phyloP scores from a whole-genome alignment of 805 yeast genomes.

The Candida ipomoeae region DNA sequence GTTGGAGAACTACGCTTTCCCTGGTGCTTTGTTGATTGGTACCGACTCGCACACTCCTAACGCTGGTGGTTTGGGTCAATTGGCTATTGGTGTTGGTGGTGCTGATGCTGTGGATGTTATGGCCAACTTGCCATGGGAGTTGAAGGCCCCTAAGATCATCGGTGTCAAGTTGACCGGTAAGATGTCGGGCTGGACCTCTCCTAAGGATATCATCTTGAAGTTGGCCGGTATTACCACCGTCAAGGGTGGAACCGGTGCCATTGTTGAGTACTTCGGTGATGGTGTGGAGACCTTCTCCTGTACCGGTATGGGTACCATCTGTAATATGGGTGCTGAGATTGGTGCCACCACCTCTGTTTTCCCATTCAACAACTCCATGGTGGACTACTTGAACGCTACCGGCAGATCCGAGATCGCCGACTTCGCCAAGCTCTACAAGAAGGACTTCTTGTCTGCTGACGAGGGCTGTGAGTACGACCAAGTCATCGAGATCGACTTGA shows the following conservation, averaged over 20 bases:
- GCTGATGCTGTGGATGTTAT: conserved; percentile 98
- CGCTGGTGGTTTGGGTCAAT: conserved; percentile 97
- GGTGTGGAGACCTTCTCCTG: conserved; percentile 91
- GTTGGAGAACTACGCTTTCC: conserved; percentile 93
- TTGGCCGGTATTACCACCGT: conserved; percentile 93
- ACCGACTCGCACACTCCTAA: conserved; percentile 98
- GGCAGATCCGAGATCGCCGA: conserved; percentile 81
- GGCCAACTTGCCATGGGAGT: conserved; percentile 94
- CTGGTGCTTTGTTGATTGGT: conserved; percentile 95
- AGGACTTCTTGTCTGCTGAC: conserved; percentile 75
- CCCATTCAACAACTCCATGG: conserved; percentile 93
- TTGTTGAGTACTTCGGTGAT: conserved; percentile 93
- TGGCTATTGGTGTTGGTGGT: conserved; percentile 99
- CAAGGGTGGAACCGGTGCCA: conserved; percentile 97
- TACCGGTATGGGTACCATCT: conserved; percentile 99
- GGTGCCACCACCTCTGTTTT: conserved; percentile 97
- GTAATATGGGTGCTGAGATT: conserved; percentile 99
- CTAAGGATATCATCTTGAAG: conserved; percentile 91
- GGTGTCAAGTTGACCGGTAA: conserved; percentile 94
- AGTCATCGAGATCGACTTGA: conserved; percentile 83
- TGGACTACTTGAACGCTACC: conserved; percentile 81
- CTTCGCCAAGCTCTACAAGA: conserved; percentile 64
- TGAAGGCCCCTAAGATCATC: conserved; percentile 92
- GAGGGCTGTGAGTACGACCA: conserved; percentile 92
- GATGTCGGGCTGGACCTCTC: conserved; percentile 94